Conservation (phyloP, 768 basidiomycete species). For the Thelephora ganbajun region DNA sequence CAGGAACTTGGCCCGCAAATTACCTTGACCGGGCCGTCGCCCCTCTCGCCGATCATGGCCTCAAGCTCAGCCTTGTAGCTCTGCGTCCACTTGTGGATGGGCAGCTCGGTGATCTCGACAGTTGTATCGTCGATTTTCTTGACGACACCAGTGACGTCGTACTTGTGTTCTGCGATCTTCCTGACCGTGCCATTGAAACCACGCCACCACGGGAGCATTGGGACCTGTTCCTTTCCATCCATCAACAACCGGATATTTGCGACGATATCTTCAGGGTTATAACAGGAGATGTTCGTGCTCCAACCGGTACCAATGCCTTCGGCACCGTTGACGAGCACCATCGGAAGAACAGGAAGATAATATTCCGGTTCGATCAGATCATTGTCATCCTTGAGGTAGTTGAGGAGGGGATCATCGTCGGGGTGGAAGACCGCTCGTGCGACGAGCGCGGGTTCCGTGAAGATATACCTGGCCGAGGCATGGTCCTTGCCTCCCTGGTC, state of each 20-base stretch:
- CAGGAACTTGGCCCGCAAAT: background rate
- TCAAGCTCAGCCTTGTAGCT: constrained; percentile 88
- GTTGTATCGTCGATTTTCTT: constrained; percentile 77
- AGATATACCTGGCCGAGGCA: constrained; percentile 93
- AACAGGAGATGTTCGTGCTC: constrained; percentile 87
- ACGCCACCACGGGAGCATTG: constrained; percentile 96
- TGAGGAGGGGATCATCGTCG: constrained; percentile 76
- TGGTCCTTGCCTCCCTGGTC: constrained; percentile 91
- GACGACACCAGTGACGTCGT: constrained; percentile 62
- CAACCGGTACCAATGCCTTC: constrained; percentile 99
- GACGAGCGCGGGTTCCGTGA: constrained; percentile 64
- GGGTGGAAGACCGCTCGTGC: constrained; percentile 70
- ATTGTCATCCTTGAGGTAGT: constrained; percentile 76
- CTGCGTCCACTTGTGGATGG: constrained; percentile 91
- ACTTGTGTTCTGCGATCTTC: constrained; percentile 71
- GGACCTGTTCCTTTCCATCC: constrained; percentile 66
- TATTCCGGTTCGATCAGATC: constrained; percentile 82
- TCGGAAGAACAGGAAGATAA: constrained; percentile 82
- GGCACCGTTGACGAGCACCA: constrained; percentile 85
- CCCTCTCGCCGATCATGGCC: constrained; percentile 77
- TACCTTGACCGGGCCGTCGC: constrained; percentile 72
- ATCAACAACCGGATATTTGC: constrained; percentile 78
- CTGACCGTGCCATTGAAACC: constrained; percentile 87
- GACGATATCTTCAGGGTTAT: constrained; percentile 85
- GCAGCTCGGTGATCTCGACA: constrained; percentile 88